Percentiles rank a stretch among this genome's conserved stretches.
phyloP scores from a whole-genome alignment of 148 eudicot species.

The Rhododendron ferrugineum region DNA sequence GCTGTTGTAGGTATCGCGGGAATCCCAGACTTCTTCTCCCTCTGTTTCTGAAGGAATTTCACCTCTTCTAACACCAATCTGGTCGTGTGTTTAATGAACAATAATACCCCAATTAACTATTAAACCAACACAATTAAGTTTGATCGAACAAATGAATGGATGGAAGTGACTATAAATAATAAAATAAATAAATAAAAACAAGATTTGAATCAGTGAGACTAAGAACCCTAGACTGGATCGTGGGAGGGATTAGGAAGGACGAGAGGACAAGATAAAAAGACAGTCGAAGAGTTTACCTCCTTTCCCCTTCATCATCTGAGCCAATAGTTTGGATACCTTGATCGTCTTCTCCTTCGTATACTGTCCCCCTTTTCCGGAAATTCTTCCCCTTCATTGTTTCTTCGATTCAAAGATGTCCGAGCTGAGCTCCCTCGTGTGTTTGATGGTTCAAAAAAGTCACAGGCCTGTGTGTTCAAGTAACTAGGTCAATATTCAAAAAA shows the following conservation, averaged over 20 bases:
- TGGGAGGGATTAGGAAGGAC: neutral
- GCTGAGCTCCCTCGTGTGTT: neutral
- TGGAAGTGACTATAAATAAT: neutral
- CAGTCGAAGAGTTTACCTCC: slow-evolving; percentile 27
- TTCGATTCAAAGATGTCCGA: neutral
- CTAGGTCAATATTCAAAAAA: too few relatives aligned
- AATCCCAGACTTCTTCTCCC: slow-evolving; percentile 72
- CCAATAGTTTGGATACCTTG: slow-evolving; percentile 9
- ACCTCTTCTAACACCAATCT: slow-evolving; percentile 91
- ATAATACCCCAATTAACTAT: neutral
- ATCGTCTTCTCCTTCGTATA: slow-evolving; percentile 34
- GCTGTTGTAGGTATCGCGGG: slow-evolving; percentile 37
- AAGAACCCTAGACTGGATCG: slow-evolving; percentile 4
- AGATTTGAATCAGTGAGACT: neutral
- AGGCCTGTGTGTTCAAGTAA: too few relatives aligned
- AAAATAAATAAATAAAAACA: neutral
- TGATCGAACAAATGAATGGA: neutral
- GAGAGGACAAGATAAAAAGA: neutral
- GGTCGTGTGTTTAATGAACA: neutral
- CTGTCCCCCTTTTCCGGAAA: slow-evolving; percentile 50
- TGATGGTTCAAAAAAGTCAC: too few relatives aligned
- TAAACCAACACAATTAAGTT: neutral
- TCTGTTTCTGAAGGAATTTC: slow-evolving; percentile 80
- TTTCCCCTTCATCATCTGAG: slow-evolving; percentile 53
- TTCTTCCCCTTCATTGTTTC: slow-evolving; percentile 37